Evolutionary conservation across 2,329 filamentous ascomycete genomes (phyloP).

Genomic region (Colletotrichum phormii): DNA sequence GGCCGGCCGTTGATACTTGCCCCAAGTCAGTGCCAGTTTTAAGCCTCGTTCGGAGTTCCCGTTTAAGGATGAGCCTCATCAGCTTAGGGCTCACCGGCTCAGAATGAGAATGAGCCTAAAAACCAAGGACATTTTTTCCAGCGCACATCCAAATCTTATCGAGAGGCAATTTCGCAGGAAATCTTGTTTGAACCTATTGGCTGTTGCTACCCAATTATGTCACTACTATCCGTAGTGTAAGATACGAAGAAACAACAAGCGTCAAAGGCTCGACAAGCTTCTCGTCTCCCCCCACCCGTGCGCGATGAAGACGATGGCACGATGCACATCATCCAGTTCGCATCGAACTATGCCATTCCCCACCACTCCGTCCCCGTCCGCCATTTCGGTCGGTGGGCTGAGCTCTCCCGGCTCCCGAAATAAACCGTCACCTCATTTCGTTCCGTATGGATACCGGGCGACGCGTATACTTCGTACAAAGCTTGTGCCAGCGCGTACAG

Average conservation of each 20-base stretch:
- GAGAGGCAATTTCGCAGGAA: background rate
- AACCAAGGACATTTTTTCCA: background rate
- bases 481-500: background rate
- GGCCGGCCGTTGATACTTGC: background rate
- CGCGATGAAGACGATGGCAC: background rate
- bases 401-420: conserved; percentile 6
- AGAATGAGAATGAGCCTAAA: background rate
- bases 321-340: conserved; percentile 14
- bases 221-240: background rate
- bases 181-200: background rate
- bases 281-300: background rate
- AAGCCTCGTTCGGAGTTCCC: conserved; percentile 10
- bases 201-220: background rate
- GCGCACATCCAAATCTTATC: conserved; percentile 21
- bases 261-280: background rate
- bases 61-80: conserved; percentile 24
- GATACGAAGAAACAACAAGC: background rate
- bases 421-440: background rate
- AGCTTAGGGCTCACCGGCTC: conserved; percentile 15
- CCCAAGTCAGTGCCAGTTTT: conserved; percentile 4
- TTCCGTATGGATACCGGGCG: background rate
- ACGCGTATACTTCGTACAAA: background rate
- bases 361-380: background rate
- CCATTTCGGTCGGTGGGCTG: background rate
- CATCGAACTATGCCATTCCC: background rate